Conservation (phyloP, 257 asterid species). For the Przewalskia tangutica region DNA sequence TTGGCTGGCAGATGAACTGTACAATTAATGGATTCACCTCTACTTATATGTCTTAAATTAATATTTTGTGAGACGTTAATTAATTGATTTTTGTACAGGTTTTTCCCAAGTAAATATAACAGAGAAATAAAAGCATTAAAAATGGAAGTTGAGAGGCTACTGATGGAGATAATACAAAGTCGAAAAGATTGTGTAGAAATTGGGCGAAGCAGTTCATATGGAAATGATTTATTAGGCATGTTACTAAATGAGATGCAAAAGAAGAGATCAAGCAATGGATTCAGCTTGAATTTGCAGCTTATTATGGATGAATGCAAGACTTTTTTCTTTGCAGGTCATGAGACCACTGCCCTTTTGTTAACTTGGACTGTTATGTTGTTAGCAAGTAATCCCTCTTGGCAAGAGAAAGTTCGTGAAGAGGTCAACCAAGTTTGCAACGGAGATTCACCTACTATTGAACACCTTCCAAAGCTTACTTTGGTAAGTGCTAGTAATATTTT, state of each 20-base stretch:
- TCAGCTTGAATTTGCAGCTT: slow-evolving; percentile 54
- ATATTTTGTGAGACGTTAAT: no score
- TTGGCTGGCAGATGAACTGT: background rate
- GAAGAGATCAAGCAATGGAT: slow-evolving; percentile 29
- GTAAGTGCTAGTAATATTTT: slow-evolving; percentile 13
- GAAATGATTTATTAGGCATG: slow-evolving; percentile 75
- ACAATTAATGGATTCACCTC: background rate
- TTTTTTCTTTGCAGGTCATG: slow-evolving; percentile 94
- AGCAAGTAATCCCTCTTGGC: slow-evolving; percentile 73
- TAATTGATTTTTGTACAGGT: slow-evolving; percentile 23
- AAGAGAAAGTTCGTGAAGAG: slow-evolving; percentile 57
- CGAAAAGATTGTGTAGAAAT: slow-evolving; percentile 62
- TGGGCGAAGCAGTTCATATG: slow-evolving; percentile 59
- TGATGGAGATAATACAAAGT: slow-evolving; percentile 89
- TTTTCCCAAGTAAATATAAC: slow-evolving; percentile 82
- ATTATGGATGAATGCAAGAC: slow-evolving; percentile 98
- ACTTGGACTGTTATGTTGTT: slow-evolving; percentile 93
- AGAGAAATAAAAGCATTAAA: slow-evolving; percentile 72
- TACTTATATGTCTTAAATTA: no score
- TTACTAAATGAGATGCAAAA: slow-evolving; percentile 69
- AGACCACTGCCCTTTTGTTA: slow-evolving; percentile 77
- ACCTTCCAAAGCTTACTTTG: slow-evolving; percentile 65
- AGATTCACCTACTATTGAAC: slow-evolving; percentile 39
- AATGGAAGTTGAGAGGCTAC: slow-evolving; percentile 58
- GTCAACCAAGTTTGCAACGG: slow-evolving; percentile 46